Conservation (phyloP, 495 filamentous ascomycete genomes). For the Podospora appendiculata region DNA sequence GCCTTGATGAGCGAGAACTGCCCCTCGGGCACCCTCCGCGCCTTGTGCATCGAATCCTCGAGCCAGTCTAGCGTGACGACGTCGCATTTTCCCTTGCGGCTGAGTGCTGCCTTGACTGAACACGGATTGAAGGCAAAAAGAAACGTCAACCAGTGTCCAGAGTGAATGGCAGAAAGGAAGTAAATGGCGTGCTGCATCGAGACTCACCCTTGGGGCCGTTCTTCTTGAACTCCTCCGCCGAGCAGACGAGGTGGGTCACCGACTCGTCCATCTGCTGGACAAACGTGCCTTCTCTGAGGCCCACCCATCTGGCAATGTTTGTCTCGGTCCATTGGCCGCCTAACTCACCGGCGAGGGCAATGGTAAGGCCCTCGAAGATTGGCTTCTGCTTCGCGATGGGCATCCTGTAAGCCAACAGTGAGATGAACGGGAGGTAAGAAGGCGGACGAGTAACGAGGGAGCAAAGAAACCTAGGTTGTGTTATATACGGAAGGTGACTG, state of each 20-base stretch:
- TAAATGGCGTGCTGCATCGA: neutral
- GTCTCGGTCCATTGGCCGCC: conserved; percentile 19
- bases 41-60: conserved; percentile 22
- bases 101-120: conserved; percentile 15
- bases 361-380: conserved; percentile 20
- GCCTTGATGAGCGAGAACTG: conserved; percentile 14
- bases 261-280: conserved; percentile 7
- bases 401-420: too few species aligned
- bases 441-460: too few species aligned
- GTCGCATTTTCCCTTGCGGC: conserved; percentile 8
- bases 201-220: conserved; percentile 2
- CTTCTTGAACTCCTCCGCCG: conserved; percentile 20
- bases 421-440: too few species aligned
- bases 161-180: neutral
- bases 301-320: conserved; percentile 26
- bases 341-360: conserved; percentile 24
- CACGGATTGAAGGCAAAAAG: too few species aligned
- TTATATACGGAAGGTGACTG: too few species aligned
- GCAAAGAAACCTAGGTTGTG: too few species aligned
- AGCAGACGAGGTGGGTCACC: conserved; percentile 33
- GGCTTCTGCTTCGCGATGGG: conserved; percentile 3
- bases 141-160: neutral
- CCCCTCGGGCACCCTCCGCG: conserved; percentile 9
- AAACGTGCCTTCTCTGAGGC: conserved; percentile 19
- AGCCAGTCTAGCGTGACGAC: conserved; percentile 34